Evolutionary conservation across 345 rosid genomes (phyloP).

Genomic region (Populus tremula): DNA sequence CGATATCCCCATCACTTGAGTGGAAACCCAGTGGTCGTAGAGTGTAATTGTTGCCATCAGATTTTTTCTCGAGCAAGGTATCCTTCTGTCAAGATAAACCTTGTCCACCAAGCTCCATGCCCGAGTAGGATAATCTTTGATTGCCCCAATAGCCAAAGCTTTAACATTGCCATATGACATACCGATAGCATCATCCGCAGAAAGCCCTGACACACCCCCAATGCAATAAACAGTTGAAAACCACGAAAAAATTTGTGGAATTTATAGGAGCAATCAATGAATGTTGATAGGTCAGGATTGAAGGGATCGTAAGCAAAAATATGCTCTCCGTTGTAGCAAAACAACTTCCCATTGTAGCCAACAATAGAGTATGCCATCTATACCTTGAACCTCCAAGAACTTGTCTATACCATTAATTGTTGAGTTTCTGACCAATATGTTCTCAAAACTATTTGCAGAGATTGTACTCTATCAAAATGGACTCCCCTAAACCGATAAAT

Average conservation of each 20-base stretch:
- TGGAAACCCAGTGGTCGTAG: neutral
- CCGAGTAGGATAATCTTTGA: neutral
- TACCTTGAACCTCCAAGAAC: neutral
- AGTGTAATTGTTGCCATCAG: neutral
- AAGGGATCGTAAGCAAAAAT: neutral
- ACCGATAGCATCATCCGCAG: neutral
- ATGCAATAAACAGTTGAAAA: neutral
- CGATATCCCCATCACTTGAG: neutral
- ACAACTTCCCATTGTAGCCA: neutral
- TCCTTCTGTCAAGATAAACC: neutral
- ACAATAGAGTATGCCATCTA: neutral
- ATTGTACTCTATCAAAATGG: neutral
- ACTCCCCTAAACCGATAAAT: neutral
- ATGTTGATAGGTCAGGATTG: neutral
- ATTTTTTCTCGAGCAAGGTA: neutral
- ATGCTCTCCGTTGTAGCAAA: neutral
- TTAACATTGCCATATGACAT: neutral
- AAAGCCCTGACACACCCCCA: neutral
- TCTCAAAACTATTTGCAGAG: neutral
- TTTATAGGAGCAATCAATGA: neutral
- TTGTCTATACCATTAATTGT: neutral
- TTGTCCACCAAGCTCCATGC: neutral
- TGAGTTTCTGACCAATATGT: neutral
- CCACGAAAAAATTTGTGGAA: neutral
- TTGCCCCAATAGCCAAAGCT: neutral